These are phyloP conservation scores for Salvia splendens DNA, from an alignment of 257 asterid species.

Conservation along the genomic window DNA sequence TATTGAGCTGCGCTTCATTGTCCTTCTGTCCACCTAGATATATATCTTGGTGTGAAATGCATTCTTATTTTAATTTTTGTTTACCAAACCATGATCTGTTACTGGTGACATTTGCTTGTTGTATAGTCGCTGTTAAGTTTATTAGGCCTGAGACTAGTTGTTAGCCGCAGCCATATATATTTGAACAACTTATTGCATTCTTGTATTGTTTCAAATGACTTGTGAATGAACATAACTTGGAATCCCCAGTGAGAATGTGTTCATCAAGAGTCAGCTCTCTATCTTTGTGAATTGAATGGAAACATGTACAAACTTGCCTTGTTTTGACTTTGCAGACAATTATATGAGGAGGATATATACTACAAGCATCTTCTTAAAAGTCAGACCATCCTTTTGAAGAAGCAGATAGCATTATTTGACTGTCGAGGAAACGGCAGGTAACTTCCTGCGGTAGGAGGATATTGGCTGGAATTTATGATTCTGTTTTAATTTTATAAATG, in stretches of 20 bases:
- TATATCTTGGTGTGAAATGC: too few relatives aligned
- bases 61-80: neutral
- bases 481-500: neutral
- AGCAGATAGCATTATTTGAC: conserved; percentile 38
- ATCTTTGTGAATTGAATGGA: conserved; percentile 6
- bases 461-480: neutral
- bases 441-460: neutral
- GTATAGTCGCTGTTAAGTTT: conserved; percentile 2
- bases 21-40: too few relatives aligned
- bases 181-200: neutral
- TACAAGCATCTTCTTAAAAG: conserved; percentile 44
- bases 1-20: neutral
- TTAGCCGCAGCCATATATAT: neutral
- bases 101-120: neutral
- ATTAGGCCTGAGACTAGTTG: neutral
- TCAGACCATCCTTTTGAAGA: conserved; percentile 35
- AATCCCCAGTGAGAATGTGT: neutral
- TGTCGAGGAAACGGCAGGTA: conserved; percentile 25
- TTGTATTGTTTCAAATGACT: too few relatives aligned
- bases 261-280: neutral
- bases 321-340: conserved; percentile 44
- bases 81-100: neutral
- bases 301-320: neutral
- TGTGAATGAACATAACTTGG: neutral
- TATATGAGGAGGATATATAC: conserved; percentile 73